Evolutionary conservation across 306 rosid genomes (phyloP).

Genomic region (Delonix regia): DNA sequence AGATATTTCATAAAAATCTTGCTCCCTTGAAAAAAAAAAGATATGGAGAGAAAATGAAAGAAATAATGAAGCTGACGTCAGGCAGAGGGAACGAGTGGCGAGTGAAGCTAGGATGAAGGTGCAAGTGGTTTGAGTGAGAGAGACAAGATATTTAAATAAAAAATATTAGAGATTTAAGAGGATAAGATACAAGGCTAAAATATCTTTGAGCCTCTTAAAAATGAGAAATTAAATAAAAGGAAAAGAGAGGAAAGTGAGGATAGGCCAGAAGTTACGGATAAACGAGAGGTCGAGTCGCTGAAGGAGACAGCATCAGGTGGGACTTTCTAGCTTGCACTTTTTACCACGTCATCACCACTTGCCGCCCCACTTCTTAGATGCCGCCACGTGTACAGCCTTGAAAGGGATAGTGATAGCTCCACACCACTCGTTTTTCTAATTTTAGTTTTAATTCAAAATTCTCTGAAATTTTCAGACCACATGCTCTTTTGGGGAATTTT

Average conservation of each 20-base stretch:
- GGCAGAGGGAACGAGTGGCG: not conserved
- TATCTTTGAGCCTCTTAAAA: constrained; percentile 27
- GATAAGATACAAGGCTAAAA: constrained; percentile 33
- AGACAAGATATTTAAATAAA: not conserved
- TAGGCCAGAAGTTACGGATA: constrained; percentile 28
- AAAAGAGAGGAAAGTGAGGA: not conserved
- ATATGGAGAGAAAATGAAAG: too few relatives aligned
- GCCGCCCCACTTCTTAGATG: constrained; percentile 24
- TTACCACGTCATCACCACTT: constrained; percentile 45
- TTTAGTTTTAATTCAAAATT: not conserved
- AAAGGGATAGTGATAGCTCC: not conserved
- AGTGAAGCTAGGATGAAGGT: not conserved
- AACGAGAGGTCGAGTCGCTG: not conserved
- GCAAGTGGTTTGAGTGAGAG: not conserved
- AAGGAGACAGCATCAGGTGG: not conserved
- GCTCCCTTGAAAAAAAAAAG: too few relatives aligned
- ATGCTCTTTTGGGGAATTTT: not conserved
- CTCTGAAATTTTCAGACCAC: constrained; percentile 20
- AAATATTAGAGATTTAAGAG: not conserved
- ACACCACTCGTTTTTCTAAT: constrained; percentile 15
- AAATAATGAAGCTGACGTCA: not conserved
- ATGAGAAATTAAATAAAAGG: not conserved
- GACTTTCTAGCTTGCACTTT: constrained; percentile 32
- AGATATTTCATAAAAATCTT: too few relatives aligned
- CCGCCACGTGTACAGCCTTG: constrained; percentile 25